A percentile compares a stretch with the other conserved stretches of the same genome.
Evolutionary conservation across 2,329 filamentous ascomycete species (phyloP).

Genomic region (Fusarium cyanostomum): DNA sequence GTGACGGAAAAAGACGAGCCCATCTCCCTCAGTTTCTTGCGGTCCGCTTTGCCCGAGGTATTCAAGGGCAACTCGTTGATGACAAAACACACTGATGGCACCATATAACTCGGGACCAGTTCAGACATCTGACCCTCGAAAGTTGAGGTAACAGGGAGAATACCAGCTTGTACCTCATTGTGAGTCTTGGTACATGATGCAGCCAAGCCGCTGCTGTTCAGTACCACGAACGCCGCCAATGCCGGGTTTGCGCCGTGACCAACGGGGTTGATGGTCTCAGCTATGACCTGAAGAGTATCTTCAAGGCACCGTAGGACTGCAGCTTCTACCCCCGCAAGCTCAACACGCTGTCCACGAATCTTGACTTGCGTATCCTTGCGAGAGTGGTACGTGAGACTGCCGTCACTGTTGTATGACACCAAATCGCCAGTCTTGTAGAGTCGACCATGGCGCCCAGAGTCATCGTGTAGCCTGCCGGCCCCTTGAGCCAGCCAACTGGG

Average conservation of each 20-base stretch:
- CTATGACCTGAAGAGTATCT: not conserved
- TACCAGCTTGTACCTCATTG: not conserved
- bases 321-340: conserved; percentile 46
- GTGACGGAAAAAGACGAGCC: conserved; percentile 9
- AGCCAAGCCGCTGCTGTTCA: not conserved
- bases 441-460: not conserved
- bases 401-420: conserved; percentile 45
- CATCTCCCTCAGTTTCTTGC: not conserved
- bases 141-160: not conserved
- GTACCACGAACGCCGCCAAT: conserved; percentile 7
- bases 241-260: not conserved
- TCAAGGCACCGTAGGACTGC: not conserved
- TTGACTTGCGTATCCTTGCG: conserved; percentile 68
- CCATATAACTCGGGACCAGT: conserved; percentile 5
- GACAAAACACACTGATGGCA: conserved; percentile 14
- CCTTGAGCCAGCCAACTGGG: not conserved
- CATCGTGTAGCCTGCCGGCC: not conserved
- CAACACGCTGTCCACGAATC: conserved; percentile 65
- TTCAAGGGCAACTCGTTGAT: conserved; percentile 2
- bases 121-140: conserved; percentile 2
- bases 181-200: not conserved
- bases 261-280: conserved; percentile 1
- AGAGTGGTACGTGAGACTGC: conserved; percentile 54
- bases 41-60: conserved; percentile 9
- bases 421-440: conserved; percentile 60